Evolutionary conservation across 352 stramenopile species (phyloP).

Genomic region (Pseudoperonospora humuli): DNA sequence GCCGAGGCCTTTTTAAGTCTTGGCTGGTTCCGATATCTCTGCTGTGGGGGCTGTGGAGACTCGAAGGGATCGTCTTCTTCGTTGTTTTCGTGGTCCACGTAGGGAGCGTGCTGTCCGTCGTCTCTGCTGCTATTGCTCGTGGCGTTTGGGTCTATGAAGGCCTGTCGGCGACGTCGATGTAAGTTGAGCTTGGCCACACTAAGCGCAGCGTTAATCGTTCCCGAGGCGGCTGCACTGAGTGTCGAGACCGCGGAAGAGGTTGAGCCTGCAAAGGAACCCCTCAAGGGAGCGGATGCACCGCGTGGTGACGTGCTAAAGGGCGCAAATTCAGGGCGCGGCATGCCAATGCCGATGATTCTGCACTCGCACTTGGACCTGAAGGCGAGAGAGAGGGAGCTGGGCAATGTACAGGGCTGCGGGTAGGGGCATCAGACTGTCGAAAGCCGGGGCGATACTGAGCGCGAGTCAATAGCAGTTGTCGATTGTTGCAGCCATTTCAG

Average conservation of each 20-base stretch:
- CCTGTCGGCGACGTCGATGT: conserved; percentile 22
- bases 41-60: conserved; percentile 14
- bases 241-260: conserved; percentile 24
- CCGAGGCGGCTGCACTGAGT: conserved; percentile 18
- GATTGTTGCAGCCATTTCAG: conserved; percentile 12
- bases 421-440: background rate
- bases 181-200: conserved; percentile 30
- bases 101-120: conserved; percentile 9
- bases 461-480: conserved; percentile 4
- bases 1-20: conserved; percentile 7
- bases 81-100: conserved; percentile 21
- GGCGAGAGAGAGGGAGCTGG: conserved; percentile 9
- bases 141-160: conserved; percentile 8
- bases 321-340: conserved; percentile 34
- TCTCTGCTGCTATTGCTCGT: conserved; percentile 2
- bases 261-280: conserved; percentile 7
- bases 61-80: conserved; percentile 22
- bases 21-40: conserved; percentile 5
- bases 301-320: conserved; percentile 31
- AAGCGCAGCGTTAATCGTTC: conserved; percentile 24
- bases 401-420: background rate
- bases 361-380: conserved; percentile 12
- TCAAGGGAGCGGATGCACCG: conserved; percentile 11
- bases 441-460: conserved; percentile 1
- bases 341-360: conserved; percentile 12